These are phyloP conservation scores for Alternaria alternata DNA, from an alignment of 2,329 filamentous ascomycete species.

Conservation along the genomic window DNA sequence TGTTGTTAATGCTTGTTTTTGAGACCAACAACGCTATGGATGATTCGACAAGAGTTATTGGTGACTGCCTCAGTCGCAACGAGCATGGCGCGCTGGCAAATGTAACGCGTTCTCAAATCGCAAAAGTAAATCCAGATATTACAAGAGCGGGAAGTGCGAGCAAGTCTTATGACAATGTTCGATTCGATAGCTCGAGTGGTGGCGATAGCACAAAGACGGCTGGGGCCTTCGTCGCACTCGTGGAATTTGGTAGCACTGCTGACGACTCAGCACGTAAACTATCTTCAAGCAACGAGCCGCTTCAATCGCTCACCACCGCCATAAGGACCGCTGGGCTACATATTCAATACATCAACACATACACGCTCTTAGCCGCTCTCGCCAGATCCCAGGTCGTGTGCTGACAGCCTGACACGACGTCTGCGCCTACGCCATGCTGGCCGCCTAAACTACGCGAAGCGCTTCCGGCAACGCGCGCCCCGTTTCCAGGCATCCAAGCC, in stretches of 20 bases:
- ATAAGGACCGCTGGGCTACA: not conserved
- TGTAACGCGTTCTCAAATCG: not conserved
- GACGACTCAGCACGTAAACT: not conserved
- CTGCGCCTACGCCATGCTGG: slow-evolving; percentile 15
- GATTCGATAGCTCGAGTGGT: slow-evolving; percentile 2
- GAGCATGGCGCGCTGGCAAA: not conserved
- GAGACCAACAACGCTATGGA: not conserved
- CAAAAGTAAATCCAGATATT: slow-evolving; percentile 6
- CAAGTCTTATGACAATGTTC: slow-evolving; percentile 21
- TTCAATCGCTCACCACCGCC: not conserved
- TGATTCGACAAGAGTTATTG: not conserved
- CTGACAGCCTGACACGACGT: slow-evolving; percentile 7
- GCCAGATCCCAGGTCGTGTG: slow-evolving; percentile 1
- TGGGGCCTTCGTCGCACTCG: slow-evolving; percentile 10
- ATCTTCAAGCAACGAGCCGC: not conserved
- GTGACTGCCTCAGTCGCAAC: not conserved
- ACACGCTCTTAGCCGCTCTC: slow-evolving; percentile 9
- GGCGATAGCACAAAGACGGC: not conserved
- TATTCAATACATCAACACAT: slow-evolving; percentile 7
- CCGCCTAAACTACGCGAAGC: slow-evolving; percentile 21
- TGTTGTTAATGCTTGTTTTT: slow-evolving; percentile 7
- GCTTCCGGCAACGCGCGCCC: slow-evolving; percentile 22
- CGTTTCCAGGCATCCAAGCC: slow-evolving; percentile 22
- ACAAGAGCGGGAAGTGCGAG: slow-evolving; percentile 17
- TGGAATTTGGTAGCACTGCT: slow-evolving; percentile 3